Evolutionary conservation across 2,329 filamentous ascomycete species (phyloP).

Genomic region (Stenocarpella maydis): DNA sequence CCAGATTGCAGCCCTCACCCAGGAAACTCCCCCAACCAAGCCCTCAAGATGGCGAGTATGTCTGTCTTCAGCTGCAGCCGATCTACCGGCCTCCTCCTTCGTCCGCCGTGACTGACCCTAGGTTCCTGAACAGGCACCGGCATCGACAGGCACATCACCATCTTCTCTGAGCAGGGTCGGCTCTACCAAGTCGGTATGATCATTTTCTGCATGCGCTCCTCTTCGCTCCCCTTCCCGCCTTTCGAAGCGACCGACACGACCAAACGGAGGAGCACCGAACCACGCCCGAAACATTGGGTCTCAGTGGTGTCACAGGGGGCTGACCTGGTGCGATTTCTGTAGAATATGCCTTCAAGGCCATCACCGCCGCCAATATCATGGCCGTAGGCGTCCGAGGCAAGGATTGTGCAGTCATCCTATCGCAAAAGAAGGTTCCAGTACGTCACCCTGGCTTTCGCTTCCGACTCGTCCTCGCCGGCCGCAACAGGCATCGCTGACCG

Average conservation of each 20-base stretch:
- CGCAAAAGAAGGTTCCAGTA: conserved; percentile 99
- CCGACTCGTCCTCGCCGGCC: conserved; percentile 31
- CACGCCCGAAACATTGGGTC: neutral
- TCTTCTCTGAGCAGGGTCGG: conserved; percentile 98
- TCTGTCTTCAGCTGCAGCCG: conserved; percentile 37
- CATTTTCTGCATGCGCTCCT: conserved; percentile 39
- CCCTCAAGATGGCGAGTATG: conserved; percentile 62
- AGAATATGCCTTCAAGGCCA: conserved; percentile 99
- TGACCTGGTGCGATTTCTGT: conserved; percentile 38
- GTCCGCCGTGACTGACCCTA: conserved; percentile 40
- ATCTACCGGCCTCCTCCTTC: neutral
- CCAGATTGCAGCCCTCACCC: neutral
- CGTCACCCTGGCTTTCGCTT: conserved; percentile 49
- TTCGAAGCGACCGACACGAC: neutral
- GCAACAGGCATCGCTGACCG: conserved; percentile 44
- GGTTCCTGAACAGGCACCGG: conserved; percentile 70
- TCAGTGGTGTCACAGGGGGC: neutral
- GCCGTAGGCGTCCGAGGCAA: conserved; percentile 95
- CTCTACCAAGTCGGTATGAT: conserved; percentile 97
- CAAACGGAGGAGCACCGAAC: conserved; percentile 31
- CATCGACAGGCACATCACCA: conserved; percentile 99
- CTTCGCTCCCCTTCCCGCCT: neutral
- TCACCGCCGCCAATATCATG: conserved; percentile 99
- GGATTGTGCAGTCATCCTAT: conserved; percentile 95
- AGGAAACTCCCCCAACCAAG: neutral